Base-by-base conservation (phyloP, 495 filamentous ascomycete genomes). In the Aspergillus funiculosus region DNA sequence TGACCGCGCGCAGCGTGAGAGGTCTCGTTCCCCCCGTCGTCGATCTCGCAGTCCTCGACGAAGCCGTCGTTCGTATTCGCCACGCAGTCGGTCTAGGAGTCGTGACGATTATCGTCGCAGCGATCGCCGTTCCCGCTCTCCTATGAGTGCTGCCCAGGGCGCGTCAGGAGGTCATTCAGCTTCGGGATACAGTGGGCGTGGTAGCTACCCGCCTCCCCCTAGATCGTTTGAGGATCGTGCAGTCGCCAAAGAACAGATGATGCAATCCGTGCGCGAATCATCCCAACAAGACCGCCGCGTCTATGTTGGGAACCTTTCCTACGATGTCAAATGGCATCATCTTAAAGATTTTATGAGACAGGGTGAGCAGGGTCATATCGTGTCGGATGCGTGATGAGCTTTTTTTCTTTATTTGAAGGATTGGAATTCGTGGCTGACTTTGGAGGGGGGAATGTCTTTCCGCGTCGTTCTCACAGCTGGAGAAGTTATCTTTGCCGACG, bases 301-400 rank as follows among this genome's bases (percentile, higher is more conserved):
- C 80, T 98, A 98, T 71, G 94, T 98, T 62, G 92, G 92, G 70
- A 98, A 98, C 59, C 77, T 98, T 52, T 89, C 89, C 30, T 98
- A 98, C 71, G 92, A 98, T 79, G 92, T 98, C 57, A 98, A 98
- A 72, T 98, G 94, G 94, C 90, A 95, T 75, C 91, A 95, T 59
- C 78, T 98, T 31, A 98, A 98, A 75, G 92, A 98, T 74, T 97
- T 97, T 67, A 98, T 98, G 92, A 82, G 92, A 79, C 86, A 95
- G 81, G 92, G 92, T 97, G 69, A 74, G 85, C 77, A 52, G 56
- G 58, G 58, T 59, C 52, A 57, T 53, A 58, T 56, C 42, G 59
- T 62, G 45, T 43, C 34, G 52, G 49, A 42, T 36, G 45, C 49
- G 49, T 53, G 52, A 50, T 52, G 41, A 38, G 46, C 37, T 39